phyloP scores from a whole-genome alignment of 305 asterid genomes.

The Solanum hybrid region DNA sequence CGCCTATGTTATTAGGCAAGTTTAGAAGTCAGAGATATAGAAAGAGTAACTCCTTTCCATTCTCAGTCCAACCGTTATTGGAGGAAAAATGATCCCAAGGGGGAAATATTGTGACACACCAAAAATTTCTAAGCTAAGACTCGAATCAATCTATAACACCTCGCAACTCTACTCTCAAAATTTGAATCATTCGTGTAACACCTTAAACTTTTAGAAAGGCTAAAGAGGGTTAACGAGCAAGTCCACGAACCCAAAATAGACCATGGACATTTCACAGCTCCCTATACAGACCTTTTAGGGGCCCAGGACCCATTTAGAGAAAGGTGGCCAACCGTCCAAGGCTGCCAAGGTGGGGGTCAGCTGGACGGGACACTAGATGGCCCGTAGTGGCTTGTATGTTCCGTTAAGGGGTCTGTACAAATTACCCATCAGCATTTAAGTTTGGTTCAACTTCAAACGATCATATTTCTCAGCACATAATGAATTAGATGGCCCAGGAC shows the following conservation, averaged over 20 bases:
- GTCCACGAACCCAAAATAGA: background rate
- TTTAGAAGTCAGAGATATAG: too few species aligned
- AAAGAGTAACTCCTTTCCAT: too few species aligned
- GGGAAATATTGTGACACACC: too few species aligned
- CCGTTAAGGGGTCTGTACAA: background rate
- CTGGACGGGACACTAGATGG: background rate
- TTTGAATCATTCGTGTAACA: too few species aligned
- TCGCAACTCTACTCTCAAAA: too few species aligned
- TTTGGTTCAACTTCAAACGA: background rate
- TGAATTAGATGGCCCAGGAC: background rate
- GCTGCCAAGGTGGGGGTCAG: background rate
- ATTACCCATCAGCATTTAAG: background rate
- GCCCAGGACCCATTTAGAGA: background rate
- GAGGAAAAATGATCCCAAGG: too few species aligned
- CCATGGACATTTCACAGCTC: background rate
- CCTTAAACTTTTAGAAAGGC: background rate
- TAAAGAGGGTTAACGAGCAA: background rate
- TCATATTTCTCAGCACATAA: background rate
- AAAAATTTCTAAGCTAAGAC: too few species aligned
- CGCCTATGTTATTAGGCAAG: too few species aligned
- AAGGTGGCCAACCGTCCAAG: background rate
- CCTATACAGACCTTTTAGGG: background rate
- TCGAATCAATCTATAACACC: too few species aligned
- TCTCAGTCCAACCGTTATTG: too few species aligned
- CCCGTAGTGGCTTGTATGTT: background rate